Evolutionary conservation across 1,284 basidiomycete genomes (phyloP), one percentile per base, ranked within the genome.

Genomic region (Hortiboletus rubellus): DNA sequence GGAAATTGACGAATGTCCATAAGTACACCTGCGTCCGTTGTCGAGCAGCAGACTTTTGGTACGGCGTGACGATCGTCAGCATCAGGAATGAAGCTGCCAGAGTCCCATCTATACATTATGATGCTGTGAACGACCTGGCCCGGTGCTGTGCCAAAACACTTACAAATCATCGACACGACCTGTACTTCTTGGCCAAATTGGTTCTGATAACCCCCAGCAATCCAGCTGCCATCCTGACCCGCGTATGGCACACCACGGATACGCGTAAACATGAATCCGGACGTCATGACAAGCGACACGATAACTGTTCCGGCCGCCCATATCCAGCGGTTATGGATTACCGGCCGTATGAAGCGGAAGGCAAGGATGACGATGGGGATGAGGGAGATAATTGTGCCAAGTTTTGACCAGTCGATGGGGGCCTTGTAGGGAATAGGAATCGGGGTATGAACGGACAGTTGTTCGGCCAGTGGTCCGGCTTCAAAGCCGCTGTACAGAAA

Each of bases 181-280:
- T 94, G 91, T 22, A 91, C 91, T 77, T 99, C 97, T 67, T 96
- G 89, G 3, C 94, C 95, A 66, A 85, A 91, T 75, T 98, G 96
- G 68, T 87, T 94, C 70, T 90, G 87, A 76, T 90, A 98, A 2
- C 96, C 96, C 10, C 77, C 81, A 10, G 93, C 91, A 68, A 98
- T 90, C 88, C 94, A 96, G 60, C 80, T 81, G 22, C 87, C 85
- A 68, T 75, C 86, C 4, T 75, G 73, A 38, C 84, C 86, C 51
- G 82, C 79, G 67, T 85, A 94, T 3, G 95, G 95, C 55, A 85
- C 84, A 48, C 82, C 82, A 61, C 96, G 87, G 67, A 99, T 99
- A 61, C 88, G 88, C 65, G 92, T 94, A 80, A 97, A 99, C 97
- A 99, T 99, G 79, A 89, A 91, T 5, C 95, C 95, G 9, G 87